Conservation (phyloP, 169 alveolate species). For the Plasmodium reichenowi region DNA sequence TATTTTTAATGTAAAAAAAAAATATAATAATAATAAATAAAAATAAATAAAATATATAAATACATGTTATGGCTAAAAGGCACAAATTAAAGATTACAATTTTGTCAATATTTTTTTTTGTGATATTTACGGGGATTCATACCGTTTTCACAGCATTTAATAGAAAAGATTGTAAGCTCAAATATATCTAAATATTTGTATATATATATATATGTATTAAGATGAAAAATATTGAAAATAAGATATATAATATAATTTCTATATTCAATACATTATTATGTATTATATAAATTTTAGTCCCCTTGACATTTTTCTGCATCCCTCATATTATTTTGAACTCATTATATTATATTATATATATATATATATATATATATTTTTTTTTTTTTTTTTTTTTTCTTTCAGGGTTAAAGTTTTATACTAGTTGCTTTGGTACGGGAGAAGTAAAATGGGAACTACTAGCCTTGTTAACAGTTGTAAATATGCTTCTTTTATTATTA, state of each 20-base stretch:
- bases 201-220: background rate
- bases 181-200: background rate
- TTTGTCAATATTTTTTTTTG: slow-evolving; percentile 64
- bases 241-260: background rate
- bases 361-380: background rate
- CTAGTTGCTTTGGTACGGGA: slow-evolving; percentile 66
- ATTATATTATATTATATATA: background rate
- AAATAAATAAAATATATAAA: too few relatives aligned
- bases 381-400: slow-evolving; percentile 33
- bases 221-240: background rate
- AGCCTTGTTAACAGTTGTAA: slow-evolving; percentile 32
- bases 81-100: slow-evolving; percentile 65
- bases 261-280: background rate
- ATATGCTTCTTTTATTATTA: slow-evolving; percentile 32
- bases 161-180: slow-evolving; percentile 59
- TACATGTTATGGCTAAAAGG: slow-evolving; percentile 63
- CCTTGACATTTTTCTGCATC: background rate
- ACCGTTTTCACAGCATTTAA: slow-evolving; percentile 62
- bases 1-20: too few relatives aligned
- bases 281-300: background rate
- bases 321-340: background rate
- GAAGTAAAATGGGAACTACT: slow-evolving; percentile 75
- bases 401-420: slow-evolving; percentile 60
- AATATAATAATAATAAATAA: too few relatives aligned
- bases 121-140: slow-evolving; percentile 68